These are phyloP conservation scores for Aeminium ludgeri DNA, from an alignment of 495 filamentous ascomycete genomes.

Conservation along the genomic window DNA sequence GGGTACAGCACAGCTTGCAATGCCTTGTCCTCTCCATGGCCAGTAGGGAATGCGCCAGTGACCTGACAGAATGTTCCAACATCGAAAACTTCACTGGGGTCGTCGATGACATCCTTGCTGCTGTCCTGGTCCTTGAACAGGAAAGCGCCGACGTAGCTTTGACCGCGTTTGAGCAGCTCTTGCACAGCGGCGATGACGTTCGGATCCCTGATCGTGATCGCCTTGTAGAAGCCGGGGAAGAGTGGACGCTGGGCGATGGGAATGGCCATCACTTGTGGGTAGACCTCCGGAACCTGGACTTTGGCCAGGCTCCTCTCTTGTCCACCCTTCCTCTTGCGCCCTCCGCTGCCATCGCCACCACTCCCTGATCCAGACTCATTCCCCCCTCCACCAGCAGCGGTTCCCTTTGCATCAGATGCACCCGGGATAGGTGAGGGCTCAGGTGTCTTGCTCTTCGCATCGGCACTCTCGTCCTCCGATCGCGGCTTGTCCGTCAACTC, in stretches of 20 bases:
- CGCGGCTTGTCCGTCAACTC: slow-evolving; percentile 28
- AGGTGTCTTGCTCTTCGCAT: slow-evolving; percentile 29
- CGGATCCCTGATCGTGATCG: slow-evolving; percentile 82
- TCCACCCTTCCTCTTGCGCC: slow-evolving; percentile 40
- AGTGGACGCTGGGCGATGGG: slow-evolving; percentile 91
- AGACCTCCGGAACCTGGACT: slow-evolving; percentile 78
- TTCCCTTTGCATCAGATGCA: slow-evolving; percentile 15
- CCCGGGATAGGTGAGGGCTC: slow-evolving; percentile 27
- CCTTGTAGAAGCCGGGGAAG: slow-evolving; percentile 98
- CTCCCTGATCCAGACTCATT: slow-evolving; percentile 29
- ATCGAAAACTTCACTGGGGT: slow-evolving; percentile 75
- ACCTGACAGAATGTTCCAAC: slow-evolving; percentile 95
- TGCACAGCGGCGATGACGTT: slow-evolving; percentile 78
- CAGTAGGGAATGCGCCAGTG: slow-evolving; percentile 77
- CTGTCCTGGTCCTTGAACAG: slow-evolving; percentile 89
- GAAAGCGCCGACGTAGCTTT: slow-evolving; percentile 95
- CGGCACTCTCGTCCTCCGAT: slow-evolving; percentile 21
- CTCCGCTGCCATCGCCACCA: slow-evolving; percentile 33
- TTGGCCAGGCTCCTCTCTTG: slow-evolving; percentile 66
- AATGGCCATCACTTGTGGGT: slow-evolving; percentile 96
- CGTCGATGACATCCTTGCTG: slow-evolving; percentile 81
- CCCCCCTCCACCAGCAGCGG: slow-evolving; percentile 27
- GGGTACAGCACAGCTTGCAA: slow-evolving; percentile 90
- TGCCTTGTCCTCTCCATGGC: slow-evolving; percentile 46
- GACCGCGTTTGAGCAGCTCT: slow-evolving; percentile 94